These are phyloP conservation scores for Lavandula angustifolia DNA, from an alignment of 257 asterid genomes.

Conservation along the genomic window DNA sequence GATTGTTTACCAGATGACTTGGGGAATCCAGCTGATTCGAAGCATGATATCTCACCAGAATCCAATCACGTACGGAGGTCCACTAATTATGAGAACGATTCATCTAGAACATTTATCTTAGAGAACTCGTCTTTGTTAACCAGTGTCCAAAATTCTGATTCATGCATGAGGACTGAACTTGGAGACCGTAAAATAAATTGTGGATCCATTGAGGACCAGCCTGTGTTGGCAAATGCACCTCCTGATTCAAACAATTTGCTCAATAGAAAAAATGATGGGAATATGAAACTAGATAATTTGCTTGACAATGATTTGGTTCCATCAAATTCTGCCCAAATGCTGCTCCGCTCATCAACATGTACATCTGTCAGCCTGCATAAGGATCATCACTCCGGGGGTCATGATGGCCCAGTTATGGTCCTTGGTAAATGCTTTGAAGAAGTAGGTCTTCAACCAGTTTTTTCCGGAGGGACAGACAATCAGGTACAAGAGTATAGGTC, in stretches of 20 bases:
- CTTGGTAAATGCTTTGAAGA: conserved; percentile 41
- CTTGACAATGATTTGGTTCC: conserved; percentile 34
- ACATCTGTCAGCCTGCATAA: conserved; percentile 28
- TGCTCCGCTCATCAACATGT: conserved; percentile 29
- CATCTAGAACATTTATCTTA: conserved; percentile 31
- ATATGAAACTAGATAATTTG: conserved; percentile 32
- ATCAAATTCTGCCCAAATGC: conserved; percentile 35
- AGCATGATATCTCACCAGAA: conserved; percentile 31
- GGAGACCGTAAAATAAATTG: conserved; percentile 35
- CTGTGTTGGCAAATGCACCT: conserved; percentile 27
- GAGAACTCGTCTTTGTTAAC: conserved; percentile 36
- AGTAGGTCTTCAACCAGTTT: conserved; percentile 41
- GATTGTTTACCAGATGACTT: conserved; percentile 34
- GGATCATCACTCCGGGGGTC: conserved; percentile 36
- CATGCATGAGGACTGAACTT: conserved; percentile 37
- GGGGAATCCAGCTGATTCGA: conserved; percentile 32
- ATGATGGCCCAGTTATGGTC: conserved; percentile 35
- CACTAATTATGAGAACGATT: conserved; percentile 32
- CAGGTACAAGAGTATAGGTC: conserved; percentile 39
- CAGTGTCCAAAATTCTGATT: conserved; percentile 29
- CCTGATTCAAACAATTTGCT: conserved; percentile 27
- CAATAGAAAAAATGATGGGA: conserved; percentile 30
- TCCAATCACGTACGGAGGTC: conserved; percentile 34
- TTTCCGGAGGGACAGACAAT: conserved; percentile 51
- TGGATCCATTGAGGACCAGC: conserved; percentile 31